Percentiles rank a stretch among this genome's conserved stretches.
Evolutionary conservation across 108 stramenopile genomes (phyloP).

Genomic region (Cyclotella baltica): DNA sequence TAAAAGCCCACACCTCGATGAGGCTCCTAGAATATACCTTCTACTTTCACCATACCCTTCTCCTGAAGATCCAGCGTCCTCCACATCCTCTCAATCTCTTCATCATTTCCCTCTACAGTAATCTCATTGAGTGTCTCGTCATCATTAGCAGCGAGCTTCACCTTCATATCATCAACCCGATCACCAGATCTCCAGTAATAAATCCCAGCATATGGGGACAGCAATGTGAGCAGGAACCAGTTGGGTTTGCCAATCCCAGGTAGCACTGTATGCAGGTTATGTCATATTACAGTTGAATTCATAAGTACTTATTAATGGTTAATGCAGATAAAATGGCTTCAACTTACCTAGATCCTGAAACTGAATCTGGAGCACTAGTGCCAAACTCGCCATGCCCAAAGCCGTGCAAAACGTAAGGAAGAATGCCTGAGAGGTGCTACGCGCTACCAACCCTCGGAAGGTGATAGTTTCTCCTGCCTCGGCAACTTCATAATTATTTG

Average conservation of each 20-base stretch:
- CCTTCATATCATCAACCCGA: constrained; percentile 83
- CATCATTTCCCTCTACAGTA: constrained; percentile 81
- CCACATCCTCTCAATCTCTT: constrained; percentile 96
- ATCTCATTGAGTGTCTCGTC: constrained; percentile 90
- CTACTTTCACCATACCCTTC: constrained; percentile 95
- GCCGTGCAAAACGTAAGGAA: constrained; percentile 94
- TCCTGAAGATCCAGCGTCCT: constrained; percentile 88
- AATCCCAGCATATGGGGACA: constrained; percentile 93
- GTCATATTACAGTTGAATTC: neutral
- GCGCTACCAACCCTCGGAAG: constrained; percentile 88
- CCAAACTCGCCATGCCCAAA: constrained; percentile 86
- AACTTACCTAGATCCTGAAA: constrained; percentile 73
- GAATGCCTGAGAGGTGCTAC: constrained; percentile 86
- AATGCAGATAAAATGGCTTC: neutral
- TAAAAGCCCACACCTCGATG: too few species aligned
- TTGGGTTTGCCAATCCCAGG: constrained; percentile 81
- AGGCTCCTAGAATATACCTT: constrained; percentile 88
- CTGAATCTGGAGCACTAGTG: constrained; percentile 90
- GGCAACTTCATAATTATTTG: constrained; percentile 94
- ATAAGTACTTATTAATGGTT: too few species aligned
- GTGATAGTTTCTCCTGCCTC: constrained; percentile 93
- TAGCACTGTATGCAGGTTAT: constrained; percentile 33
- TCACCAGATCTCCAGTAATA: constrained; percentile 96
- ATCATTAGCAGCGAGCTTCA: constrained; percentile 81
- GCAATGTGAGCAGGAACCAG: constrained; percentile 80